Conservation (phyloP, 1,284 basidiomycete species). For the Naganishia cerealis region DNA sequence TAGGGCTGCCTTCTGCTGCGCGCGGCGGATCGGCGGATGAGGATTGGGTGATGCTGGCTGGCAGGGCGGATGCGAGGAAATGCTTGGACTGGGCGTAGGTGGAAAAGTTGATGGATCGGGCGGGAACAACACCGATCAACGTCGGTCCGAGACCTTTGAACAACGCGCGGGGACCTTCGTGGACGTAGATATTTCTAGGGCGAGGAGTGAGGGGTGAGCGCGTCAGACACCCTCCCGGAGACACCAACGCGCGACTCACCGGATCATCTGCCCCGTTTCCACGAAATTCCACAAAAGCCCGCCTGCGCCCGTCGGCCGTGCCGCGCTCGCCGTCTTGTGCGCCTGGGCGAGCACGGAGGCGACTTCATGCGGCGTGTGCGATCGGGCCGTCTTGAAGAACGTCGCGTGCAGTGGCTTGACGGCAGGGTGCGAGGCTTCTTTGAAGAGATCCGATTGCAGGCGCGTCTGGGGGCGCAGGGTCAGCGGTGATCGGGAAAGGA, state of each 20-base stretch:
- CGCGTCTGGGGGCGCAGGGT: slow-evolving; percentile 62
- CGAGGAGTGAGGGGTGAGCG: too few species aligned
- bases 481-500: background rate
- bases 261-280: slow-evolving; percentile 85
- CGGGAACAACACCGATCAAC: slow-evolving; percentile 90
- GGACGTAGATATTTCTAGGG: slow-evolving; percentile 77
- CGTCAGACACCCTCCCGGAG: background rate
- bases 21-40: slow-evolving; percentile 39
- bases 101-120: slow-evolving; percentile 92
- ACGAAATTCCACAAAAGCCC: slow-evolving; percentile 87
- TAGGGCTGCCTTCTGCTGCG: slow-evolving; percentile 73
- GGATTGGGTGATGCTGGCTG: slow-evolving; percentile 27
- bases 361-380: slow-evolving; percentile 27
- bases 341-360: slow-evolving; percentile 15
- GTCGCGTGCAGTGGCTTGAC: slow-evolving; percentile 25
- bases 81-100: slow-evolving; percentile 97
- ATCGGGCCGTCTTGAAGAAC: slow-evolving; percentile 17
- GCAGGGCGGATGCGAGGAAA: slow-evolving; percentile 75
- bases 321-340: slow-evolving; percentile 31
- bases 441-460: slow-evolving; percentile 86
- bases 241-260: slow-evolving; percentile 58
- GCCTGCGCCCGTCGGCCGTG: slow-evolving; percentile 49
- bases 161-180: slow-evolving; percentile 84
- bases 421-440: slow-evolving; percentile 49
- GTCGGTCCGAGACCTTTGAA: slow-evolving; percentile 95